A percentile compares a stretch with the other conserved stretches of the same genome.
Conservation (phyloP, 2,329 filamentous ascomycete species). For the Setomelanomma holmii region DNA sequence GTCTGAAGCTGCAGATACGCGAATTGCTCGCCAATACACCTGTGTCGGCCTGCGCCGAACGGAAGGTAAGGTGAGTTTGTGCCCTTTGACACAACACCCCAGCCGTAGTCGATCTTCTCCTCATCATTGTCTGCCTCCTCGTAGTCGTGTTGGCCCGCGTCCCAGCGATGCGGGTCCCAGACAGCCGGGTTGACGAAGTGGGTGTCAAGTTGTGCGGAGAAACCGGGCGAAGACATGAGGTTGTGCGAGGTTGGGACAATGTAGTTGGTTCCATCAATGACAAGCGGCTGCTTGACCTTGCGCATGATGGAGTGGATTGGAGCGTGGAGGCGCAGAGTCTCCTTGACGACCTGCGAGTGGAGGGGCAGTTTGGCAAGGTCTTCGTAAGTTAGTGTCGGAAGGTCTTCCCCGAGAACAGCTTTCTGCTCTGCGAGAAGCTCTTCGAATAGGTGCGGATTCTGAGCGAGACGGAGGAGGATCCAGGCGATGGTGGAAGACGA, state of each 20-base stretch:
- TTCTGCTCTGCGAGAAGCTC: conserved; percentile 86
- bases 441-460: conserved; percentile 77
- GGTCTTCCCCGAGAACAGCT: conserved; percentile 72
- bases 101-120: conserved; percentile 89
- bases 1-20: conserved; percentile 91
- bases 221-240: conserved; percentile 84
- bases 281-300: conserved; percentile 87
- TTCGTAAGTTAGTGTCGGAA: conserved; percentile 79
- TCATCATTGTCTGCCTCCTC: conserved; percentile 62
- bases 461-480: conserved; percentile 83
- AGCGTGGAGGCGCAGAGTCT: conserved; percentile 88
- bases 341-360: conserved; percentile 85
- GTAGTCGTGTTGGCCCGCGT: conserved; percentile 62
- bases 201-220: conserved; percentile 72
- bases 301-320: conserved; percentile 96
- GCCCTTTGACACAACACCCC: conserved; percentile 91
- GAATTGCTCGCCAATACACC: conserved; percentile 97
- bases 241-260: conserved; percentile 81
- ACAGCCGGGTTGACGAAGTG: conserved; percentile 82
- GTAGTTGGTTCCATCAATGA: conserved; percentile 81
- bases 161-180: conserved; percentile 95
- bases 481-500: conserved; percentile 84
- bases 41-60: conserved; percentile 89
- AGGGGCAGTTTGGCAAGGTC: conserved; percentile 79
- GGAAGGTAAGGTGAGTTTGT: conserved; percentile 89